Evolutionary conservation across 306 rosid species (phyloP).

Genomic region (Vigna hirtella): DNA sequence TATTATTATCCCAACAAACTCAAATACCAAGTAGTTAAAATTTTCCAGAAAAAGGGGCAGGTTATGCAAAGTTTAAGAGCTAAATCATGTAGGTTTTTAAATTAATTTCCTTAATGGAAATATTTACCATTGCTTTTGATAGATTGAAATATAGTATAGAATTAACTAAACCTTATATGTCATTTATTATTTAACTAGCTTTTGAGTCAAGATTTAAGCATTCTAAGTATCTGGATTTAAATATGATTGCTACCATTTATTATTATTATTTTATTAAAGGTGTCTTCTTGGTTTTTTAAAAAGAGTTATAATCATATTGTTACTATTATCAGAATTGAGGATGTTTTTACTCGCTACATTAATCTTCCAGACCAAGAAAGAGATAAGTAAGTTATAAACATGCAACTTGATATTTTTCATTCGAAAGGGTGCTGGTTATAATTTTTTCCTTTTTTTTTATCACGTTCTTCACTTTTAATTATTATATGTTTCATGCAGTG

Average conservation of each 20-base stretch:
- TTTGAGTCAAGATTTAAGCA: background rate
- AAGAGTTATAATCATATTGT: background rate
- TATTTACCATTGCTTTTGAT: background rate
- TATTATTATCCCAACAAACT: background rate
- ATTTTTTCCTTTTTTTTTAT: background rate
- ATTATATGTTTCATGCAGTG: constrained; percentile 52
- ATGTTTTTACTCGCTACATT: constrained; percentile 80
- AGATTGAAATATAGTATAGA: no score
- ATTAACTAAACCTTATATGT: background rate
- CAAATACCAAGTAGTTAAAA: background rate
- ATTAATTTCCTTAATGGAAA: background rate
- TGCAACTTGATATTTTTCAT: background rate
- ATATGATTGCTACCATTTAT: no score
- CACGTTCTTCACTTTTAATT: constrained; percentile 27
- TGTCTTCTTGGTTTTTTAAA: background rate
- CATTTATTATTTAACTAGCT: background rate
- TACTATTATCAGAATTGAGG: constrained; percentile 72
- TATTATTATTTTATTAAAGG: background rate
- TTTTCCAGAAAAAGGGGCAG: background rate
- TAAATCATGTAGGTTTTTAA: background rate
- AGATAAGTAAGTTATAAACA: constrained; percentile 60
- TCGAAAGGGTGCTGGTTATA: background rate
- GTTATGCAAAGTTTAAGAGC: background rate
- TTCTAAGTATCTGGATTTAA: no score
- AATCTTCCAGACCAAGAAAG: constrained; percentile 85